Percentiles rank a stretch among this genome's conserved stretches.
phyloP scores from a whole-genome alignment of 192 early-diverging fungal genomes.

The Dissophora ornata region DNA sequence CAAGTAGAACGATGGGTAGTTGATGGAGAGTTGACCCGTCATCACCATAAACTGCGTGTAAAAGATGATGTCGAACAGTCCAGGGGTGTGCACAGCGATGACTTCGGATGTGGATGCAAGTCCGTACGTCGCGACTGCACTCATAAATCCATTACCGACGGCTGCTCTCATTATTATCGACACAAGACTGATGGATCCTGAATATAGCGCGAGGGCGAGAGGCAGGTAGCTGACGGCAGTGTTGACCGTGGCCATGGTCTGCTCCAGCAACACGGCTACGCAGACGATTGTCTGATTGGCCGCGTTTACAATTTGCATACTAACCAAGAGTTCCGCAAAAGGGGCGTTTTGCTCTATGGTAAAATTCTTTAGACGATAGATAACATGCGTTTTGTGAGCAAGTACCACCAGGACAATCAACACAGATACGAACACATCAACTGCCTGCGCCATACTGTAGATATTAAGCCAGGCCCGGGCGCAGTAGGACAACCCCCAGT shows the following conservation, averaged over 20 bases:
- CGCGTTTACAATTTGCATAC: slow-evolving; percentile 12
- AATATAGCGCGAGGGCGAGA: slow-evolving; percentile 33
- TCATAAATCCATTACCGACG: slow-evolving; percentile 25
- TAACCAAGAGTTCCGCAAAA: slow-evolving; percentile 42
- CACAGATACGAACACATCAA: no score
- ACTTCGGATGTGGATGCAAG: slow-evolving; percentile 22
- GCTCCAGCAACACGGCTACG: slow-evolving; percentile 31
- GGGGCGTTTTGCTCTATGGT: slow-evolving; percentile 27
- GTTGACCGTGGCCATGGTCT: slow-evolving; percentile 26
- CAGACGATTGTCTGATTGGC: slow-evolving; percentile 33
- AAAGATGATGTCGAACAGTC: slow-evolving; percentile 63
- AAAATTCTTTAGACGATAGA: slow-evolving; percentile 34
- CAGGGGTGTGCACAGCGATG: slow-evolving; percentile 59
- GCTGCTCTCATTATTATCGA: slow-evolving; percentile 38
- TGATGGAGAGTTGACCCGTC: slow-evolving; percentile 57
- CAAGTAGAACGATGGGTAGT: slow-evolving; percentile 60
- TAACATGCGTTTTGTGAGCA: no score
- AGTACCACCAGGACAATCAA: no score
- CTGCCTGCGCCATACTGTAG: slow-evolving; percentile 10
- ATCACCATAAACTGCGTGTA: slow-evolving; percentile 63
- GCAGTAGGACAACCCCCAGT: slow-evolving; percentile 31
- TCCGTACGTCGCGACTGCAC: slow-evolving; percentile 38
- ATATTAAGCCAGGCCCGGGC: slow-evolving; percentile 12
- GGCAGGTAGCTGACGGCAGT: slow-evolving; percentile 35
- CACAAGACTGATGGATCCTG: slow-evolving; percentile 21